Evolutionary conservation across 1,284 basidiomycete species (phyloP), one percentile per base, ranked within the genome.

Genomic region (Cryptococcus floricola): DNA sequence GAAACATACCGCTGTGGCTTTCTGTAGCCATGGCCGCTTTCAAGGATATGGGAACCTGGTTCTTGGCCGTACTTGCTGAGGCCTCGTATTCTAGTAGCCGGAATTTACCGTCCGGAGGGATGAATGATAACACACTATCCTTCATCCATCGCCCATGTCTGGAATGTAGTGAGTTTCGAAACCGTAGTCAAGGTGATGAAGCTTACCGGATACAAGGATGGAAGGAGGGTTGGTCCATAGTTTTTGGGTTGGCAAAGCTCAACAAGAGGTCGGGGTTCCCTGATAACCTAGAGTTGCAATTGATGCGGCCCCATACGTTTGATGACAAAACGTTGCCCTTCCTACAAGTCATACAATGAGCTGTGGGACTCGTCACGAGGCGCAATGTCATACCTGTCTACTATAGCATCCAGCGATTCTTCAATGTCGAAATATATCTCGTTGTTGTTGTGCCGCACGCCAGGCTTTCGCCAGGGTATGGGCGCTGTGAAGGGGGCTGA

Each of bases 101-200:
- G 77, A 97, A 98, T 60, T 84, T 84, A 10, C 94, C 94, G 68
- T 98, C 94, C 2, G 94, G 94, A 3, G 94, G 94, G 44, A 98
- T 86, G 71, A 98, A 98, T 1, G 91, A 94, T 52, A 98, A 80
- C 0, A 83, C 79, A 62, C 85, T 86, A 68, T 91, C 87, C 49
- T 86, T 84, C 46, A 83, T 80, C 88, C 91, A 96, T 52, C 86
- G 85, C 65, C 85, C 84, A 50, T 92, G 80, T 38, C 91, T 91
- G 55, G 43, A 19, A 39, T 13, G 3, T 27, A 23, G 41, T 13
- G 13, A 52, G 37, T 46, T 18, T 42, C 34, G 44, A 51, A 52
- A 34, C 8, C 39, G 28, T n/a, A 18, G 6, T 4, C 14, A n/a
- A 38, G 39, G 47, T 27, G 31, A n/a, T 39, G 27, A 48, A 28